These are phyloP conservation scores for Pleurotus eryngii DNA, from an alignment of 768 basidiomycete species.

Conservation along the genomic window DNA sequence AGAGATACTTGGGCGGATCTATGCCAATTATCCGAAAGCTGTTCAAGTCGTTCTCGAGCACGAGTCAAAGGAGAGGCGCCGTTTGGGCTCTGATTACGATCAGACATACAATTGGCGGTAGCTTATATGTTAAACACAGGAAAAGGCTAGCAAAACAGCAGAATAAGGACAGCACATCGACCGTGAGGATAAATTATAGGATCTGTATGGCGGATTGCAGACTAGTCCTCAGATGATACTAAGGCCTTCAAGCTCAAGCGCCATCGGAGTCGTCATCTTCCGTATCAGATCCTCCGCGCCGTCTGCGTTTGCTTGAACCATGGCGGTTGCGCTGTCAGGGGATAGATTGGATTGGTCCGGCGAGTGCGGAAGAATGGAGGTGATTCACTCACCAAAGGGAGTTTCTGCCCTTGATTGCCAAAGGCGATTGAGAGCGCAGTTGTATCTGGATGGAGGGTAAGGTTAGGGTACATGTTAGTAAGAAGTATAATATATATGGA, in stretches of 20 bases:
- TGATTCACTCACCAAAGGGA: conserved; percentile 63
- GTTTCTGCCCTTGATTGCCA: conserved; percentile 86
- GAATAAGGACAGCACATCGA: conserved; percentile 1
- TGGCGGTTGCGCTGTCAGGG: conserved; percentile 71
- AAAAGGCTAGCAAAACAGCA: conserved; percentile 5
- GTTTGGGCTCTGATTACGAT: conserved; percentile 25
- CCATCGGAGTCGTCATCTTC: conserved; percentile 70
- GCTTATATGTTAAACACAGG: conserved; percentile 8
- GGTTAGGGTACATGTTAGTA: conserved; percentile 18
- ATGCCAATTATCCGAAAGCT: conserved; percentile 48
- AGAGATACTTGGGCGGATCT: conserved; percentile 42
- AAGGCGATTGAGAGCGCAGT: conserved; percentile 86
- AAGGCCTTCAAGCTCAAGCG: conserved; percentile 13
- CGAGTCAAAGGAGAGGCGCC: conserved; percentile 25
- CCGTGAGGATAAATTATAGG: conserved; percentile 8
- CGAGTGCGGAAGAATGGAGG: conserved; percentile 13
- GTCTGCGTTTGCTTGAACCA: conserved; percentile 65
- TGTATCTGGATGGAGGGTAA: conserved; percentile 52
- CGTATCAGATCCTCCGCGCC: conserved; percentile 58
- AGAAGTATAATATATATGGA: conserved; percentile 6
- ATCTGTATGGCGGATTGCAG: conserved; percentile 3
- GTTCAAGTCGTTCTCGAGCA: conserved; percentile 29
- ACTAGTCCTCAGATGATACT: not conserved
- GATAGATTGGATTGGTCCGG: conserved; percentile 17
- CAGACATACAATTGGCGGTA: conserved; percentile 25